Base-by-base conservation (phyloP, 306 rosid genomes). In the Senna tora region DNA sequence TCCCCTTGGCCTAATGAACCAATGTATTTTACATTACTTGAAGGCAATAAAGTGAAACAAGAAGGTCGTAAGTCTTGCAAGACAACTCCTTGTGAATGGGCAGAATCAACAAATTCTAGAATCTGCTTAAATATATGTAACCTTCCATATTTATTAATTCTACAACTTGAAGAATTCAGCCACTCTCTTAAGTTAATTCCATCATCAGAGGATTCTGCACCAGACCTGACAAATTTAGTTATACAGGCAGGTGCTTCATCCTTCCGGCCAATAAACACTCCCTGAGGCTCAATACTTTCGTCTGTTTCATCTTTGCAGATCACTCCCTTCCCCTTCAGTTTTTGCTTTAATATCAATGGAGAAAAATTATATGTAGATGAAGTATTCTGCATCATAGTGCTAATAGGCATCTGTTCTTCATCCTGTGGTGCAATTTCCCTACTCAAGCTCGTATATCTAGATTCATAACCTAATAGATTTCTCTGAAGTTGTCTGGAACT, bases 171-270 rank as follows among this genome's bases (percentile, higher is more conserved):
- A 28, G 67, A 77, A 20, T 53, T 84, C 71, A 87, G 65, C 89
- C 89, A 84, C 53, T 82, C 87, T 72, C 91, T 86, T 74, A 87
- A 64, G 89, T 73, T 79, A 56, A 82, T 56, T 69, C 82, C 92
- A 45, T 47, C 38, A 22, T 65, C 51, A n/a, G 28, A 41, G 30
- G 67, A 66, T 21, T 79, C 81, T 5, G 75, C 54, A 39, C 56
- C 65, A 14, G 80, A 64, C 60, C 47, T 51, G 16, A 14, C 53
- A 70, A 58, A 73, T 67, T 58, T 64, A 8, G 71, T 39, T 55
- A 32, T 65, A 77, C 19, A 43, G 46, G 50, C 11, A 45, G 22
- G 72, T 17, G 72, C 80, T 66, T 72, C 77, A 62, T 76, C 78
- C 63, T 87, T 84, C 51, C 50, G 75, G 33, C 53, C 74, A 68